These are phyloP conservation scores for Xylaria sp. DNA, from an alignment of 2,329 filamentous ascomycete species.

Conservation along the genomic window DNA sequence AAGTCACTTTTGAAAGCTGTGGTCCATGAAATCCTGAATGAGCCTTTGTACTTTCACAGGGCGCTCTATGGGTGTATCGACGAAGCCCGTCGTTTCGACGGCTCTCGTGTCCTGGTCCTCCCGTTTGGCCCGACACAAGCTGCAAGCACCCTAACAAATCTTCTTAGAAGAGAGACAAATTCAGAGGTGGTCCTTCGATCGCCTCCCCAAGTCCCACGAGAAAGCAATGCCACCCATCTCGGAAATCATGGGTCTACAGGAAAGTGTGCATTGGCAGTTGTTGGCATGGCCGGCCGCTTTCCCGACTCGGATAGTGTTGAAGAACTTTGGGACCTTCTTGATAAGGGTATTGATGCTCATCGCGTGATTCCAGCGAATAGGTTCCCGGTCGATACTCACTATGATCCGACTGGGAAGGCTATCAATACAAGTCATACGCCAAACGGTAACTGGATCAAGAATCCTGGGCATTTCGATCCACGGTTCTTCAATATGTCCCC, in stretches of 20 bases:
- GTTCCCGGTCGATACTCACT: constrained; percentile 78
- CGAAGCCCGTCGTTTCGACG: constrained; percentile 53
- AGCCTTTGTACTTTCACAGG: constrained; percentile 59
- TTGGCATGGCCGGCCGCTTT: constrained; percentile 83
- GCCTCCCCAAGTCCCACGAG: constrained; percentile 50
- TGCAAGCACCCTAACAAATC: constrained; percentile 56
- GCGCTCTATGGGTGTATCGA: constrained; percentile 60
- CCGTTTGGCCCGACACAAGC: constrained; percentile 63
- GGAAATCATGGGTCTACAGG: constrained; percentile 59
- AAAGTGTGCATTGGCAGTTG: constrained; percentile 81
- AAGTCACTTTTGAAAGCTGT: constrained; percentile 55
- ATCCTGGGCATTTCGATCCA: constrained; percentile 82
- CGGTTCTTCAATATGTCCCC: constrained; percentile 90
- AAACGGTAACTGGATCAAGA: constrained; percentile 78
- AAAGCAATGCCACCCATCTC: constrained; percentile 50
- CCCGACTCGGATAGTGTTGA: constrained; percentile 77
- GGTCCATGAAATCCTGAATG: constrained; percentile 61
- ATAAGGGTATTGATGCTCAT: constrained; percentile 79
- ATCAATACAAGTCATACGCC: constrained; percentile 82
- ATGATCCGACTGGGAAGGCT: constrained; percentile 75
- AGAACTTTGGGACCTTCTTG: constrained; percentile 78
- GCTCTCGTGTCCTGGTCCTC: constrained; percentile 57
- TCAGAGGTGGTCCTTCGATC: constrained; percentile 55
- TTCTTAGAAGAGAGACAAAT: constrained; percentile 55
- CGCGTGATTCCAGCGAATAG: constrained; percentile 73